Percentiles rank a stretch among this genome's conserved stretches.
These are phyloP conservation scores for Austroboletus novae-zelandiae DNA, from an alignment of 1,284 basidiomycete genomes.

Conservation along the genomic window DNA sequence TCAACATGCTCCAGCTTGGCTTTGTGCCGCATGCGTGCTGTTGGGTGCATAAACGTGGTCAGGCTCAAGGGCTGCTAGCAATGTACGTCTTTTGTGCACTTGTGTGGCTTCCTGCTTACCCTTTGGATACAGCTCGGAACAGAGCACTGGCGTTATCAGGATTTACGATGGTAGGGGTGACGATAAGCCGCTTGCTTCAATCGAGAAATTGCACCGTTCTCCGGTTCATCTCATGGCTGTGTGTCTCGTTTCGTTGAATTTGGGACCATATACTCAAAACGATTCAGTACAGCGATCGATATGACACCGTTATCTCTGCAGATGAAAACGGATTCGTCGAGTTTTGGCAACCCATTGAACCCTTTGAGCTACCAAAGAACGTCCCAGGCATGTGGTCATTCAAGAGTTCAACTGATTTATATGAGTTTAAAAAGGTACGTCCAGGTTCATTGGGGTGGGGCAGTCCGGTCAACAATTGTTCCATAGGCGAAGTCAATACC, in stretches of 20 bases:
- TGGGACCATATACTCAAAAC: conserved; percentile 3
- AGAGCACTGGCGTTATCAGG: conserved; percentile 70
- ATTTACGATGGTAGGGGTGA: conserved; percentile 93
- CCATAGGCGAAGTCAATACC: conserved; percentile 85
- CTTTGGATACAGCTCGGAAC: conserved; percentile 65
- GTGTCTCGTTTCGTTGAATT: conserved; percentile 33
- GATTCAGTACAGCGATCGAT: conserved; percentile 82
- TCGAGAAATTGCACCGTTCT: conserved; percentile 78
- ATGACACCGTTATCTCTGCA: conserved; percentile 90
- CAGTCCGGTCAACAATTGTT: background rate
- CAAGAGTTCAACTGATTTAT: conserved; percentile 91
- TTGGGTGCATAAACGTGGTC: conserved; percentile 90
- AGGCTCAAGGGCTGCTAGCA: conserved; percentile 86
- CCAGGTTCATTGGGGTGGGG: background rate
- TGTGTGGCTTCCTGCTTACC: conserved; percentile 4
- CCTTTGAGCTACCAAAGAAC: conserved; percentile 80
- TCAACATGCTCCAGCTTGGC: conserved; percentile 92
- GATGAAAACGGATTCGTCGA: conserved; percentile 96
- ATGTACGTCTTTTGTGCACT: conserved; percentile 51
- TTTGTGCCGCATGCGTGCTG: conserved; percentile 85
- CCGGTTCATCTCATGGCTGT: conserved; percentile 92
- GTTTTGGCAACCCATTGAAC: conserved; percentile 91
- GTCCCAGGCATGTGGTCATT: conserved; percentile 83
- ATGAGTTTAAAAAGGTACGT: conserved; percentile 95
- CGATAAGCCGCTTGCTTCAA: conserved; percentile 70